Evolutionary conservation across 768 basidiomycete genomes (phyloP).

Genomic region (Rubroboletus satanas): DNA sequence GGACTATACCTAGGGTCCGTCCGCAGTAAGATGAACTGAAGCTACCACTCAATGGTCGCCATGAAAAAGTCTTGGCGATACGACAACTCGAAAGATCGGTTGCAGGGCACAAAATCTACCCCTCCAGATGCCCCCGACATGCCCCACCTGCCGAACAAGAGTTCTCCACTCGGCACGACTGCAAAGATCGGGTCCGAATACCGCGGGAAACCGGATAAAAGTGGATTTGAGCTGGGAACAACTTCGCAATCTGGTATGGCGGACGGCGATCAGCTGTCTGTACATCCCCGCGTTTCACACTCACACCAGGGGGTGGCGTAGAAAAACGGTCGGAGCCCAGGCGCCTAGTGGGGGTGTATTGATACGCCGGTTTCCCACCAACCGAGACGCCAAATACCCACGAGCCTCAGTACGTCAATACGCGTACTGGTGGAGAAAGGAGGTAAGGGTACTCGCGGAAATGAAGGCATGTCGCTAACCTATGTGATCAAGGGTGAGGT

Average conservation of each 20-base stretch:
- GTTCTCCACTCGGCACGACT: not conserved
- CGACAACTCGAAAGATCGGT: not conserved
- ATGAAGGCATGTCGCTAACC: constrained; percentile 18
- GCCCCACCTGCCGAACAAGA: not conserved
- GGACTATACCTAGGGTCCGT: constrained; percentile 7
- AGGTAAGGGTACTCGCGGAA: constrained; percentile 14
- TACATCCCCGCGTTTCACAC: constrained; percentile 12
- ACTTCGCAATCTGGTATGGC: constrained; percentile 2
- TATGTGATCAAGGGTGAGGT: constrained; percentile 15
- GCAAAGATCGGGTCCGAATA: constrained; percentile 10
- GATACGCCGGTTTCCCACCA: constrained; percentile 8
- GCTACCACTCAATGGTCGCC: not conserved
- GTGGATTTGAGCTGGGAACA: not conserved
- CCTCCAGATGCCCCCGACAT: not conserved
- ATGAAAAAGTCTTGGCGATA: not conserved
- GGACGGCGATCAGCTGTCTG: constrained; percentile 30
- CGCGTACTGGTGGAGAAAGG: not conserved
- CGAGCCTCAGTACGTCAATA: constrained; percentile 18
- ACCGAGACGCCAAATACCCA: not conserved
- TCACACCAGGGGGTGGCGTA: constrained; percentile 21
- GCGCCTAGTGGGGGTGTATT: not conserved
- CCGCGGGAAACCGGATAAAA: constrained; percentile 7
- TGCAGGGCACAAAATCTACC: not conserved
- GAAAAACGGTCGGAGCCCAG: constrained; percentile 2
- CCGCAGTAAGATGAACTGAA: not conserved